Evolutionary conservation across 192 early-diverging fungal species (phyloP), one percentile per base, ranked within the genome.

Genomic region (Gonapodya prolifera): DNA sequence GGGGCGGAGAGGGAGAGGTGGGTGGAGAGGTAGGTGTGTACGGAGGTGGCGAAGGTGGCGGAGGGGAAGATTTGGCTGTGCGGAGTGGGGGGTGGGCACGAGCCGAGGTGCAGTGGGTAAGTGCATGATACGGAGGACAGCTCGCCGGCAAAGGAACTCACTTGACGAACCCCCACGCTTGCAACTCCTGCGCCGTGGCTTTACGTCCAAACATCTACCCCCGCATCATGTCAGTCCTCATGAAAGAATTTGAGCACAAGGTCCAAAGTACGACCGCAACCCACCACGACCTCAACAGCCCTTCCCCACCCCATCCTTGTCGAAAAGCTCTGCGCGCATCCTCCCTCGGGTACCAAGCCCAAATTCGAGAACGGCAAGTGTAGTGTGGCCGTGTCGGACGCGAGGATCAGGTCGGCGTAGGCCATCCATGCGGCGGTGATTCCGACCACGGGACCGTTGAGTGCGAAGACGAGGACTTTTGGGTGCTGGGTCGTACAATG

Each of bases 371-470:
- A 73, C 28, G 71, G 71, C 18, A 73, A 8, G 32, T 73, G 71
- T 8, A 73, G 31, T 8, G 71, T 73, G 2, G 71, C 71, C 8
- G 18, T 73, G 31, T 73, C 71, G 16, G 71, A 18, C 8, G 32
- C 71, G 16, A 73, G 8, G 31, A 73, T 32, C 2, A 73, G 18
- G 71, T 73, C 71, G 8, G 71, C 71, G 28, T 30, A 32, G 28
- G 71, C 71, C 18, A 73, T 29, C 71, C 71, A 73, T 30, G 71
- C 71, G 8, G 71, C 71, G 16, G 28, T 73, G 71, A 73, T 73
- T 13, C 71, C 71, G 71, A 73, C 71, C 2, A 73, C 71, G 71
- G 71, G 71, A 30, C 71, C 71, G 29, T 73, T 73, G 71, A 73
- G 71, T 2, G 71, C 71, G 29, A 73, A 73, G 31, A 73, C 71